phyloP scores from a whole-genome alignment of 148 eudicot genomes.

The Cornus kousa region DNA sequence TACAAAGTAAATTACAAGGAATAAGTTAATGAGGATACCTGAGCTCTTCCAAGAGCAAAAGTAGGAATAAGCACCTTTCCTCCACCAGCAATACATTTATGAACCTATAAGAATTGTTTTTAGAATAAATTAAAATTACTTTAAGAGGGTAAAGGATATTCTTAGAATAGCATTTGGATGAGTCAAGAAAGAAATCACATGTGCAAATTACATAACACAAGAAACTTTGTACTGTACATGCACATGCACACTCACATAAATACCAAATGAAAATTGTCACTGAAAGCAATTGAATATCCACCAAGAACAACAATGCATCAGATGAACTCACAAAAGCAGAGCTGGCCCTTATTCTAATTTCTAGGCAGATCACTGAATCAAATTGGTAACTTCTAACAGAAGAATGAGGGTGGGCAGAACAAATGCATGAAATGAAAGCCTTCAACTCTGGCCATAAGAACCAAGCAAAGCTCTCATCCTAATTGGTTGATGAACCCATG shows the following conservation, averaged over 20 bases:
- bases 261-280: neutral
- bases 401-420: neutral
- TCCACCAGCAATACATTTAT: conserved; percentile 72
- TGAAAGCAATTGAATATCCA: neutral
- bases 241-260: neutral
- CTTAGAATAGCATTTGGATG: neutral
- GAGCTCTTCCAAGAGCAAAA: conserved; percentile 94
- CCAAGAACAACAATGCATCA: neutral
- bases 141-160: neutral
- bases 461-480: neutral
- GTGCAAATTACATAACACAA: neutral
- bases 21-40: conserved; percentile 42
- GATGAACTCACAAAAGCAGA: neutral
- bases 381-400: neutral
- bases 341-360: neutral
- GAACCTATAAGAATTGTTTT: conserved; percentile 51
- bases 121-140: neutral
- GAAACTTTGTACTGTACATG: neutral
- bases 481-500: neutral
- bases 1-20: neutral
- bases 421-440: neutral
- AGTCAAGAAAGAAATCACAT: neutral
- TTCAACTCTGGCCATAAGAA: neutral
- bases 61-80: conserved; percentile 98
- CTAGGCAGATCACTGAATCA: neutral